Percentiles rank a stretch among this genome's conserved stretches.
These are phyloP conservation scores for Actinomortierella wolfii DNA, from an alignment of 371 early-diverging fungal genomes.

Conservation along the genomic window DNA sequence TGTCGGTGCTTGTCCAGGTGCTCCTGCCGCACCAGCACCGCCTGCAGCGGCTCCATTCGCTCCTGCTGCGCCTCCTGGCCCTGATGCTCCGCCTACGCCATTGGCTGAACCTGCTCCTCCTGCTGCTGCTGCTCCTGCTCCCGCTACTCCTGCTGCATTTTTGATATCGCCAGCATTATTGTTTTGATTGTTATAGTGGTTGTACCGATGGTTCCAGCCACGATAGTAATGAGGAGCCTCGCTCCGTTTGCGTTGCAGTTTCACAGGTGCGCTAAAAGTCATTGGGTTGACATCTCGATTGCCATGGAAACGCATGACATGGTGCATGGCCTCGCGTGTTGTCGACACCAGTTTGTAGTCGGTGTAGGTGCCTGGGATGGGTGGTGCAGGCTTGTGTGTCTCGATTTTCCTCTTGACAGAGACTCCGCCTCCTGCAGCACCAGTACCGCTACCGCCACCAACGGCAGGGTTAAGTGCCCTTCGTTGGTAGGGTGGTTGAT, in stretches of 20 bases:
- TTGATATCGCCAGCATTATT: slow-evolving; percentile 32
- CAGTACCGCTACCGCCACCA: too few species aligned
- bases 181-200: slow-evolving; percentile 28
- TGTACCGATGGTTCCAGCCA: slow-evolving; percentile 14
- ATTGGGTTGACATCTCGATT: slow-evolving; percentile 56
- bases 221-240: slow-evolving; percentile 44
- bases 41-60: slow-evolving; percentile 1
- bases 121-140: slow-evolving; percentile 8
- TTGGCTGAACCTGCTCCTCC: slow-evolving; percentile 11
- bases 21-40: slow-evolving; percentile 2
- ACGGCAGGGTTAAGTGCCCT: too few species aligned
- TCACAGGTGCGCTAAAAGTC: slow-evolving; percentile 68
- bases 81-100: background rate
- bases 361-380: slow-evolving; percentile 47
- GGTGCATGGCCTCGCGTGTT: slow-evolving; percentile 53
- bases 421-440: slow-evolving; percentile 6
- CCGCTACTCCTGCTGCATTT: slow-evolving; percentile 16
- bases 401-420: slow-evolving; percentile 34
- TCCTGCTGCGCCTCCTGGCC: background rate
- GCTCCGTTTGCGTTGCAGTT: slow-evolving; percentile 67
- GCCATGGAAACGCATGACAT: slow-evolving; percentile 72
- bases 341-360: slow-evolving; percentile 69
- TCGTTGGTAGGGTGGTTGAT: too few species aligned
- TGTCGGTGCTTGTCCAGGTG: slow-evolving; percentile 37
- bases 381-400: slow-evolving; percentile 15